Conservation (phyloP, 305 asterid genomes). For the Euphrasia arctica region DNA sequence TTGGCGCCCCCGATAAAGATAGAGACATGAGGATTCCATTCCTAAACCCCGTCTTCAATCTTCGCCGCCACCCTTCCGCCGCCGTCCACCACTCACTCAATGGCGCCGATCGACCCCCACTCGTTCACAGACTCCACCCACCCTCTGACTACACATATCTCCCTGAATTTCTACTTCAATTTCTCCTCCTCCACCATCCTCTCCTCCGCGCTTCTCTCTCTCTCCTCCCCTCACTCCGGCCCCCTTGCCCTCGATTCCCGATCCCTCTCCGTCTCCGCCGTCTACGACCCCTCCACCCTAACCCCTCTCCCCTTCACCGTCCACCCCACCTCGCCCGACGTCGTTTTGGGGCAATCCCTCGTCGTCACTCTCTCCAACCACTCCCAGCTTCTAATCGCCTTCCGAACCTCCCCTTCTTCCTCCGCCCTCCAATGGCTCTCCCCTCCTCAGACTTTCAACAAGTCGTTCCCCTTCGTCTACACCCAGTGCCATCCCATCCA, state of each 20-base stretch:
- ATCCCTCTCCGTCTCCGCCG: constrained; percentile 58
- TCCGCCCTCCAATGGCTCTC: constrained; percentile 94
- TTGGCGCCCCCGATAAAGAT: no score
- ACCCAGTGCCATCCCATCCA: constrained; percentile 94
- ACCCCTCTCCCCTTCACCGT: constrained; percentile 54
- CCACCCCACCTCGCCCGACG: constrained; percentile 42
- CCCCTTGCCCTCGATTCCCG: constrained; percentile 73
- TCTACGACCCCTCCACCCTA: constrained; percentile 55
- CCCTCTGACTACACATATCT: constrained; percentile 76
- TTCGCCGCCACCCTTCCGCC: no score
- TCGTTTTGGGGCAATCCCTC: constrained; percentile 66
- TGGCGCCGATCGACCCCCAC: constrained; percentile 91
- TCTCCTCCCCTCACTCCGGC: constrained; percentile 64
- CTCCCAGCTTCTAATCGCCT: constrained; percentile 46
- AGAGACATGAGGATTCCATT: no score
- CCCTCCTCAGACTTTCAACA: constrained; percentile 78
- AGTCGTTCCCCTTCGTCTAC: constrained; percentile 67
- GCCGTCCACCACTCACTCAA: constrained; percentile 11
- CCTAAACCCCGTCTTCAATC: no score
- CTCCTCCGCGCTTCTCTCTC: constrained; percentile 64
- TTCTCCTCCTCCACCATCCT: constrained; percentile 73
- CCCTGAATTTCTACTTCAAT: constrained; percentile 75
- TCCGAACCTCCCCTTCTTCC: constrained; percentile 54
- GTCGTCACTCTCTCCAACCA: constrained; percentile 50
- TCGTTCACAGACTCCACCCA: constrained; percentile 84